Base-by-base conservation (phyloP, 2,329 filamentous ascomycete genomes). In the Epichloe coenophiala region DNA sequence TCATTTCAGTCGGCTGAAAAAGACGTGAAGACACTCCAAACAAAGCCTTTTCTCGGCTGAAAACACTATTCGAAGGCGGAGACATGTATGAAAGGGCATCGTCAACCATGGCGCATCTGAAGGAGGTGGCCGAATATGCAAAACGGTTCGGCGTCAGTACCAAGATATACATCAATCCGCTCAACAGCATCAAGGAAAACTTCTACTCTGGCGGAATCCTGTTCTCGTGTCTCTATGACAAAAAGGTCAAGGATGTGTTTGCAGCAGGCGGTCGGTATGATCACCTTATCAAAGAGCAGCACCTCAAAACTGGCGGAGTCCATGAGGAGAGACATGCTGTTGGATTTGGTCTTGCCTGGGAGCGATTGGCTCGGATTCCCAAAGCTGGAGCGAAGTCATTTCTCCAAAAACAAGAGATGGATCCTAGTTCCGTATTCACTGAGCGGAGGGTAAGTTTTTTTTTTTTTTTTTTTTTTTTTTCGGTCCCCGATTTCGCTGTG, bases 191-290 rank as follows among this genome's bases (percentile, higher is more conserved):
- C 60, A 95, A 95, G 61, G 90, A 96, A 62, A 86, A 84, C 51
- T 96, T 97, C 63, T 98, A 93, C 65, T 73, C 79, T 17, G 85
- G 86, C 1, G 90, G 90, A 7, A 74, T 97, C 31, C 72, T 97
- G 42, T 97, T 98, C 63, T 87, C 94, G 54, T 96, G 89, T 60
- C 70, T 96, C 2, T 88, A 90, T 56, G 91, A 97, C 63, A 83
- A 79, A 54, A 94, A 88, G 63, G 78, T 84, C 54, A 83, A 79
- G 58, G 85, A 93, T 58, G 87, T 97, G 0, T 88, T 97, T 61
- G 93, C 91, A 5, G 93, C 90, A 35, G 93, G 94, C 47, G 93
- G 93, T 2, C 81, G 93, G 46, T 98, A 98, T 63, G 94, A 98
- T 63, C 81, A 81, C 45, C 71, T 98, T 19, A 91, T 98, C 56